These are phyloP conservation scores for Aurantiochytrium sp. DNA, from an alignment of 108 stramenopile species.

Conservation along the genomic window DNA sequence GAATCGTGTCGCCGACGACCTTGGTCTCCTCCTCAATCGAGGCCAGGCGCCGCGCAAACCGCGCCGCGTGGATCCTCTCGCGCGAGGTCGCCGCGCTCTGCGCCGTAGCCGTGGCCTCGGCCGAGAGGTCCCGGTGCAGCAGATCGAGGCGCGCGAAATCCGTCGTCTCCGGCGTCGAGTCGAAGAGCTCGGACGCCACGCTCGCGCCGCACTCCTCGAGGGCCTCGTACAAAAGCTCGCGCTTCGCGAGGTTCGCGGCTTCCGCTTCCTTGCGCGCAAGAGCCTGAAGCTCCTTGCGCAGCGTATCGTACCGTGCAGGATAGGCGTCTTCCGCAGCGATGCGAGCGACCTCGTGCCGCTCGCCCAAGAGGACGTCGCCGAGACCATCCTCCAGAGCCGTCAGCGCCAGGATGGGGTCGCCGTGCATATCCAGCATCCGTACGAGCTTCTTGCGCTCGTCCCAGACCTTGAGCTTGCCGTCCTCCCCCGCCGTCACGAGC, in stretches of 20 bases:
- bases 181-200: not conserved
- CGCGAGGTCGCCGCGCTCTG: no score
- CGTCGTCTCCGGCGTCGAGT: not conserved
- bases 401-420: not conserved
- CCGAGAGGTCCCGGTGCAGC: not conserved
- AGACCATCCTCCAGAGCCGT: not conserved
- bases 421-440: not conserved
- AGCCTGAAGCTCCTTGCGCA: not conserved
- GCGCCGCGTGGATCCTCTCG: no score
- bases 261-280: no score
- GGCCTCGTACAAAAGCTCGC: not conserved
- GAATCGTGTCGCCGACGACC: no score
- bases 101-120: no score
- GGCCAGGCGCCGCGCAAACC: no score
- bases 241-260: not conserved
- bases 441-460: not conserved
- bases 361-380: not conserved
- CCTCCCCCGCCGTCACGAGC: not conserved
- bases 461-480: conserved; percentile 16
- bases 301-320: not conserved
- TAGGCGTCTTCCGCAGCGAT: not conserved
- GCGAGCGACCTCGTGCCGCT: not conserved
- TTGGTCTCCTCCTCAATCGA: no score
- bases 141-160: not conserved
- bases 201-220: not conserved